Evolutionary conservation across 306 rosid genomes (phyloP).

Genomic region (Calophaca sinica): DNA sequence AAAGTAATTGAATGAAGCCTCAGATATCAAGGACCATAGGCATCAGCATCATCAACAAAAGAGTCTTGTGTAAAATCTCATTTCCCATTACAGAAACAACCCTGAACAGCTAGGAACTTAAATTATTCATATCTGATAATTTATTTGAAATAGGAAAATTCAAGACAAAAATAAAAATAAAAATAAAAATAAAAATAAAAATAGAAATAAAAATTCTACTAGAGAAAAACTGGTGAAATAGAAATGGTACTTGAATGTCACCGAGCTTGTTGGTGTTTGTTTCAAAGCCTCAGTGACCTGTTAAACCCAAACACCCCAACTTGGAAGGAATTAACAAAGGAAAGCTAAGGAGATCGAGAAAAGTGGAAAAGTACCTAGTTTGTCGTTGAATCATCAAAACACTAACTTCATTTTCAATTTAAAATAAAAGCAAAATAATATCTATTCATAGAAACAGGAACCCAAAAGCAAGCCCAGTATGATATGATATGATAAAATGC

Average conservation of each 20-base stretch:
- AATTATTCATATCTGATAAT: neutral
- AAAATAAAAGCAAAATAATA: neutral
- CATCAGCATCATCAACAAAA: neutral
- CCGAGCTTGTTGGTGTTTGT: slow-evolving; percentile 7
- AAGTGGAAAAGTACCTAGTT: neutral
- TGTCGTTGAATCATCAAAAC: slow-evolving; percentile 8
- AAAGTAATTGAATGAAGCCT: neutral
- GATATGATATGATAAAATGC: neutral
- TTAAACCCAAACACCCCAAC: slow-evolving; percentile 27
- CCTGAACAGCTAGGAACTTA: neutral
- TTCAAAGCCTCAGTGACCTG: slow-evolving; percentile 23
- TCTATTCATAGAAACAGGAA: slow-evolving; percentile 8
- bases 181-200: too few relatives aligned
- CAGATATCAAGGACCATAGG: neutral
- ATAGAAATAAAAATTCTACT: neutral
- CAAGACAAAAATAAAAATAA: neutral
- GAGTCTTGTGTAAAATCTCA: neutral
- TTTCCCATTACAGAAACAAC: neutral
- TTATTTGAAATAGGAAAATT: neutral
- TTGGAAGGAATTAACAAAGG: slow-evolving; percentile 29
- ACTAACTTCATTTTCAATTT: slow-evolving; percentile 40
- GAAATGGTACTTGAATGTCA: slow-evolving; percentile 20
- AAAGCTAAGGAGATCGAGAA: slow-evolving; percentile 45
- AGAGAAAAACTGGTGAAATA: neutral
- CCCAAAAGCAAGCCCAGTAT: too few relatives aligned